Evolutionary conservation across 257 asterid species (phyloP).

Genomic region (Anisodus acutangulus): DNA sequence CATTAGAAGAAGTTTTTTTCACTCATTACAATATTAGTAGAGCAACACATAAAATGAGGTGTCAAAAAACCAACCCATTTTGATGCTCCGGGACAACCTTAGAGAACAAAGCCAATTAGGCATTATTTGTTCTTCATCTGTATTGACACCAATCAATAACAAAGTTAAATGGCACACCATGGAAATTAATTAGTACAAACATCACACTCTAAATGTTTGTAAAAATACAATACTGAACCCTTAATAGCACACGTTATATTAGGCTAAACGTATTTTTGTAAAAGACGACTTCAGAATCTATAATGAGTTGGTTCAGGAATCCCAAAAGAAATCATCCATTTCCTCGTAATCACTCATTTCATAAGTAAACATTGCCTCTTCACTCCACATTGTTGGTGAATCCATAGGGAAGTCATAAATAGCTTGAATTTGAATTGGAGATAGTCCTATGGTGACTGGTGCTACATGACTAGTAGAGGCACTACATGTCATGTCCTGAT

Average conservation of each 20-base stretch:
- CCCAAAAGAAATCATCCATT: conserved; percentile 38
- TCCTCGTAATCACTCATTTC: conserved; percentile 39
- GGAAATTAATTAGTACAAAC: conserved; percentile 12
- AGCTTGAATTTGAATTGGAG: conserved; percentile 47
- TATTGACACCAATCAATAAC: not conserved
- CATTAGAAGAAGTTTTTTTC: not conserved
- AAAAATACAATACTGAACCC: not conserved
- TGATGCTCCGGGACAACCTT: conserved; percentile 2
- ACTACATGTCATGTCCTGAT: not conserved
- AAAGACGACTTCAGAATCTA: not conserved
- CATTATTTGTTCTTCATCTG: not conserved
- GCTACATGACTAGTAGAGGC: not conserved
- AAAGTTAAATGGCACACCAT: not conserved
- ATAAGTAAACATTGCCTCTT: not conserved
- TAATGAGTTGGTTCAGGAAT: not conserved
- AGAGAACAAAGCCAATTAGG: not conserved
- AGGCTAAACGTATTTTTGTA: not conserved
- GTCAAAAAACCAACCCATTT: conserved; percentile 4
- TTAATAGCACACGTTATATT: conserved; percentile 5
- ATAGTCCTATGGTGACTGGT: conserved; percentile 37
- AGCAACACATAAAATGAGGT: not conserved
- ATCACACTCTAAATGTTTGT: not conserved
- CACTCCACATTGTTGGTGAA: conserved; percentile 43
- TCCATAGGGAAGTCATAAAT: conserved; percentile 48
- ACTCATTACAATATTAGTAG: not conserved